A percentile compares a stretch with the other conserved stretches of the same genome.
Evolutionary conservation across 768 basidiomycete genomes (phyloP).

Genomic region (Mrakia gelida): DNA sequence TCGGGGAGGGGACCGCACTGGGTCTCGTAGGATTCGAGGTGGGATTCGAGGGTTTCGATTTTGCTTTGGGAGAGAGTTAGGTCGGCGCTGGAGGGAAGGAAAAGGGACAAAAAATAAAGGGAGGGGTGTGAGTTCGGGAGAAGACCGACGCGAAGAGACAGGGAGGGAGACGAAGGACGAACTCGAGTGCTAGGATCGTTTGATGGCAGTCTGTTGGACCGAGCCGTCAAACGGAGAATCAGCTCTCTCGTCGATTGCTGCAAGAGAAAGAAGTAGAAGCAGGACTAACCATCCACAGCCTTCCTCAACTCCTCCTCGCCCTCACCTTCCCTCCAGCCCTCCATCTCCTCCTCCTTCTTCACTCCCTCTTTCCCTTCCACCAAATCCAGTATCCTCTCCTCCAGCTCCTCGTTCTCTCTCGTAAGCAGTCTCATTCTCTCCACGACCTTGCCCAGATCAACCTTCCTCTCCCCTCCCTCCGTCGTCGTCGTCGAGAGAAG

Average conservation of each 20-base stretch:
- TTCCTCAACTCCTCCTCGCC: background rate
- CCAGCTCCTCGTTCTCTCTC: constrained; percentile 11
- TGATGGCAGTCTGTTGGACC: constrained; percentile 1
- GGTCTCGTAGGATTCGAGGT: background rate
- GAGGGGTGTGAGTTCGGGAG: background rate
- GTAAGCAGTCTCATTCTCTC: background rate
- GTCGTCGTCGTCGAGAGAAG: background rate
- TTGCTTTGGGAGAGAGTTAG: background rate
- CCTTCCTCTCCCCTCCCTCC: background rate
- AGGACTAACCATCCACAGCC: background rate
- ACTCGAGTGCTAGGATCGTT: constrained; percentile 12
- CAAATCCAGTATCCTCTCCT: background rate
- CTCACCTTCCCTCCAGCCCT: background rate
- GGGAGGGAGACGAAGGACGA: background rate
- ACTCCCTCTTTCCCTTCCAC: background rate
- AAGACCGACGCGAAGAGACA: background rate
- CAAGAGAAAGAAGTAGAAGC: background rate
- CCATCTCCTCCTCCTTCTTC: background rate
- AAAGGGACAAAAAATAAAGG: too few species aligned
- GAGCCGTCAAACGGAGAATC: background rate
- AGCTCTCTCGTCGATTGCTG: background rate
- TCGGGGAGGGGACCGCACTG: background rate
- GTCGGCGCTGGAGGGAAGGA: background rate
- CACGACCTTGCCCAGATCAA: constrained; percentile 7
- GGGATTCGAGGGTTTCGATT: constrained; percentile 2